Conservation (phyloP, 768 basidiomycete species). For the Boletus pseudopeckii region DNA sequence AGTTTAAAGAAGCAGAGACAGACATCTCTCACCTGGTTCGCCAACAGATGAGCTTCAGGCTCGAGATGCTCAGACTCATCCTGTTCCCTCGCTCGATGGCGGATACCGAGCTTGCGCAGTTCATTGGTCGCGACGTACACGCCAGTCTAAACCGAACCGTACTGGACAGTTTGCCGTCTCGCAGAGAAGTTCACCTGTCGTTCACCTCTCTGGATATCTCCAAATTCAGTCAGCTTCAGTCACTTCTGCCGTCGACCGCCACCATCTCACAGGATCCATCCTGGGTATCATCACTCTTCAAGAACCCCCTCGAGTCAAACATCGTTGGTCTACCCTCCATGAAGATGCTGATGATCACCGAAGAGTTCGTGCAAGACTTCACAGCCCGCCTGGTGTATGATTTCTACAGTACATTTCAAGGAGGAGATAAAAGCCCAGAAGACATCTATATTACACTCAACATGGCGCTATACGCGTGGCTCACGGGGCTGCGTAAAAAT, state of each 20-base stretch:
- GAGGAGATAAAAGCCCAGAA: conserved; percentile 54
- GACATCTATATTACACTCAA: conserved; percentile 87
- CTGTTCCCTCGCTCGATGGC: conserved; percentile 79
- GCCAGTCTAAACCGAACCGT: conserved; percentile 68
- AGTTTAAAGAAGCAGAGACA: conserved; percentile 65
- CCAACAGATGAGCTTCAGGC: conserved; percentile 71
- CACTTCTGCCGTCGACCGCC: conserved; percentile 41
- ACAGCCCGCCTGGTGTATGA: conserved; percentile 54
- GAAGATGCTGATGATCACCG: conserved; percentile 76
- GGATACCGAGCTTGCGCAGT: conserved; percentile 75
- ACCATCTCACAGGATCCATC: conserved; percentile 41
- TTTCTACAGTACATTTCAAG: conserved; percentile 68
- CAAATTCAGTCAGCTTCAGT: conserved; percentile 60
- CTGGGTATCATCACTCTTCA: conserved; percentile 62
- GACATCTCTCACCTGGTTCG: conserved; percentile 58
- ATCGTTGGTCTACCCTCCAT: conserved; percentile 82
- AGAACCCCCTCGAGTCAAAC: conserved; percentile 61
- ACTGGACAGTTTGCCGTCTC: conserved; percentile 44
- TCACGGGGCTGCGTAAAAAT: conserved; percentile 73
- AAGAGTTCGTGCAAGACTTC: conserved; percentile 47
- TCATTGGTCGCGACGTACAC: conserved; percentile 63
- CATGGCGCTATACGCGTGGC: conserved; percentile 77
- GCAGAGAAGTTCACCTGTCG: conserved; percentile 65
- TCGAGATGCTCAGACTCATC: conserved; percentile 62
- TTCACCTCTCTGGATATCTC: conserved; percentile 79